Percentiles rank a stretch among this genome's conserved stretches.
phyloP scores from a whole-genome alignment of 2,329 filamentous ascomycete species.

The Hyphodiscus sp. region DNA sequence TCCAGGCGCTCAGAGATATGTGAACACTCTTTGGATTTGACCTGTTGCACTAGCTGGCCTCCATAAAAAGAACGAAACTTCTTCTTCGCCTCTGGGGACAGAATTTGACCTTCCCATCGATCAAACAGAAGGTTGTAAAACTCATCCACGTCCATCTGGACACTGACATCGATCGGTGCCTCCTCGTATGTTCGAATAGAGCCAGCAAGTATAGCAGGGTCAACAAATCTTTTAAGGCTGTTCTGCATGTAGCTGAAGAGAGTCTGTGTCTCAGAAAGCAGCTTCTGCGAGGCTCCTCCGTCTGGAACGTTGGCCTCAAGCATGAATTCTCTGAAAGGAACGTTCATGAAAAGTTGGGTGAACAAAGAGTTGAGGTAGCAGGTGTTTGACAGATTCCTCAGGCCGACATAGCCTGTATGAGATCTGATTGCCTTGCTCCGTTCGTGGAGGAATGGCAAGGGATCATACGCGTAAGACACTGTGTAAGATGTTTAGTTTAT shows the following conservation, averaged over 20 bases:
- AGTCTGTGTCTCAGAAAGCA: constrained; percentile 71
- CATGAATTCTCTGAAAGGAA: constrained; percentile 79
- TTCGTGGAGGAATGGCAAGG: constrained; percentile 53
- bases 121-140: constrained; percentile 95
- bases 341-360: constrained; percentile 94
- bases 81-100: constrained; percentile 59
- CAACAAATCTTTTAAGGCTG: constrained; percentile 64
- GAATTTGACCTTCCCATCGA: constrained; percentile 78
- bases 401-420: constrained; percentile 74
- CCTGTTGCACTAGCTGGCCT: constrained; percentile 86
- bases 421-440: constrained; percentile 63
- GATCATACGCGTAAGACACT: constrained; percentile 54
- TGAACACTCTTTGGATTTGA: constrained; percentile 88
- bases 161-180: constrained; percentile 72
- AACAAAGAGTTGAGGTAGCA: constrained; percentile 96
- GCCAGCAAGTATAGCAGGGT: constrained; percentile 65
- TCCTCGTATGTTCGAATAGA: constrained; percentile 81
- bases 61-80: constrained; percentile 79
- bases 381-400: constrained; percentile 91
- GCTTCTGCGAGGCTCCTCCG: constrained; percentile 48
- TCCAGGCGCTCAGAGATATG: constrained; percentile 90
- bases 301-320: constrained; percentile 54
- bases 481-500: constrained; percentile 18
- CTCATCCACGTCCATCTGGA: constrained; percentile 97
- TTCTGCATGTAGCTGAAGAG: constrained; percentile 85